Evolutionary conservation across 2,329 filamentous ascomycete species (phyloP).

Genomic region (Dryadomyces quercivorus): DNA sequence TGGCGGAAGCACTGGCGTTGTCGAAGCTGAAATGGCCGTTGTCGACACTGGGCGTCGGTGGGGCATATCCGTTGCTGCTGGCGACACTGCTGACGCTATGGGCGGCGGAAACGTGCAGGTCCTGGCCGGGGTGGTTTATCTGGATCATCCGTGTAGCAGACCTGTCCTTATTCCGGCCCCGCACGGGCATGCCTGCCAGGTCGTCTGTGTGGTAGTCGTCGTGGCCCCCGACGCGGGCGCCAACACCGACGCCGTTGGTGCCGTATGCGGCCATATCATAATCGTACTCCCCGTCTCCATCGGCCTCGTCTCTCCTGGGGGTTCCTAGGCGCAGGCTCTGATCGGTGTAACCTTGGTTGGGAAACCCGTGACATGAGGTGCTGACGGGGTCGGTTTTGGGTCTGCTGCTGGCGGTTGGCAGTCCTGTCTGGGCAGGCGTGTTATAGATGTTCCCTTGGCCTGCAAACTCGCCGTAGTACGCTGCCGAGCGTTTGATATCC

Average conservation of each 20-base stretch:
- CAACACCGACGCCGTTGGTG: constrained; percentile 2
- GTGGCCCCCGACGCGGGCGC: not conserved
- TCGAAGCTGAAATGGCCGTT: not conserved
- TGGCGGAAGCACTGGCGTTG: not conserved
- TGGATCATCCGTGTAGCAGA: constrained; percentile 9
- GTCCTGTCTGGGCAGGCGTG: not conserved
- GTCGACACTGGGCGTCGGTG: constrained; percentile 7
- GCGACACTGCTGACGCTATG: constrained; percentile 9
- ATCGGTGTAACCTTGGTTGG: not conserved
- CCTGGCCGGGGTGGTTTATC: constrained; percentile 8
- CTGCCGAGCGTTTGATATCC: constrained; percentile 10
- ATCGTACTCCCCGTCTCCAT: constrained; percentile 10
- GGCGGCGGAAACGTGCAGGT: not conserved
- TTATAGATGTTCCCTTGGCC: constrained; percentile 4
- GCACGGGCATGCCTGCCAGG: not conserved
- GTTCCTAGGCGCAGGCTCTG: constrained; percentile 3
- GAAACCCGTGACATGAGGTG: not conserved
- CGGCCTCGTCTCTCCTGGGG: constrained; percentile 3
- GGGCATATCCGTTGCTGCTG: constrained; percentile 8
- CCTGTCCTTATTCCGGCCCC: constrained; percentile 6
- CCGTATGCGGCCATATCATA: constrained; percentile 6
- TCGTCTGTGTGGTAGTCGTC: constrained; percentile 6
- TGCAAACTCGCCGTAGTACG: constrained; percentile 8
- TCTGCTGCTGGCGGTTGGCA: not conserved
- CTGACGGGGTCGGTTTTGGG: not conserved